Conservation (phyloP, 2,329 filamentous ascomycete genomes). For the Talaromyces sp. region DNA sequence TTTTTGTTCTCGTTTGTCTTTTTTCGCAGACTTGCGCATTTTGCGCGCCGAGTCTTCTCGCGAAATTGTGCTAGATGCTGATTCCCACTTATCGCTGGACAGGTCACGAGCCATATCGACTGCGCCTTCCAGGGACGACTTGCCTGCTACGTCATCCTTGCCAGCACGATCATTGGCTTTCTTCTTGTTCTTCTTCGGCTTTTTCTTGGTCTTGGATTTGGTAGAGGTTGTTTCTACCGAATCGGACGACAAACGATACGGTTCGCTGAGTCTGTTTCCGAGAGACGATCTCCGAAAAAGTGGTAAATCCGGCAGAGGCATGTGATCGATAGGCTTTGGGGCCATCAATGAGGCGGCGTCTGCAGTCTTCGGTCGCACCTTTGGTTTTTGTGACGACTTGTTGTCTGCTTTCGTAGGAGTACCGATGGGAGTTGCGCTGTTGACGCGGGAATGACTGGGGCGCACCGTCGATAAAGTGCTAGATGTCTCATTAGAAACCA, state of each 20-base stretch:
- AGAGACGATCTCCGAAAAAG: slow-evolving; percentile 8
- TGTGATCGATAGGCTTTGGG: neutral
- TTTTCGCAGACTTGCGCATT: neutral
- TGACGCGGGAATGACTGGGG: slow-evolving; percentile 66
- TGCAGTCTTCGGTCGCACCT: slow-evolving; percentile 36
- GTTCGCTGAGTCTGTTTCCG: slow-evolving; percentile 5
- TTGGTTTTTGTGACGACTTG: slow-evolving; percentile 1
- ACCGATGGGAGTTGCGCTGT: slow-evolving; percentile 44
- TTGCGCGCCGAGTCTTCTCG: neutral
- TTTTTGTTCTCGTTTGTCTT: slow-evolving; percentile 59
- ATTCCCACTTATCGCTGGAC: slow-evolving; percentile 9
- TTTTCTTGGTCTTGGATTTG: slow-evolving; percentile 6
- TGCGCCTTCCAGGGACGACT: neutral
- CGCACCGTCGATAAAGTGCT: slow-evolving; percentile 66
- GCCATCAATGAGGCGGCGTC: slow-evolving; percentile 18
- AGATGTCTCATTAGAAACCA: slow-evolving; percentile 78
- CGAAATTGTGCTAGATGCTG: slow-evolving; percentile 11
- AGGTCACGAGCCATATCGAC: slow-evolving; percentile 3
- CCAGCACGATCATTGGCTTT: neutral
- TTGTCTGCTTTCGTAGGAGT: slow-evolving; percentile 1
- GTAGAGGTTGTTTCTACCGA: neutral
- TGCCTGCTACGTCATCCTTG: neutral
- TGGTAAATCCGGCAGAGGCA: slow-evolving; percentile 5
- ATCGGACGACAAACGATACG: slow-evolving; percentile 7
- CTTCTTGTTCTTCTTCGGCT: slow-evolving; percentile 8